phyloP scores from a whole-genome alignment of 1,139 yeast genomes.

The Pichia norvegensis region DNA sequence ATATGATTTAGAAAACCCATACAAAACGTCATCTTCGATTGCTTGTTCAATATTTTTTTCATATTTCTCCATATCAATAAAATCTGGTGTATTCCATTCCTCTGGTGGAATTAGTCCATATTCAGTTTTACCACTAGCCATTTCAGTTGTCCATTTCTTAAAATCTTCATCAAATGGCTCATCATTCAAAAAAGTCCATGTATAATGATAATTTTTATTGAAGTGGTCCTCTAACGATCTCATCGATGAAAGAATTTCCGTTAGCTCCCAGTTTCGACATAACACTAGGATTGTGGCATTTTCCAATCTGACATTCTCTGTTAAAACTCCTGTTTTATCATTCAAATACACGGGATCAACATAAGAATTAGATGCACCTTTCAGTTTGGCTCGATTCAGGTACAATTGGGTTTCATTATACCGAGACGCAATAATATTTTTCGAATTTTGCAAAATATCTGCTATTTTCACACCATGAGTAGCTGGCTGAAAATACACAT shows the following conservation, averaged over 20 bases:
- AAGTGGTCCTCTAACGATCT: constrained; percentile 58
- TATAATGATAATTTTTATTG: constrained; percentile 59
- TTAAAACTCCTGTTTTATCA: constrained; percentile 14
- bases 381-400: constrained; percentile 18
- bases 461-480: background rate
- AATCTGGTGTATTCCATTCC: constrained; percentile 62
- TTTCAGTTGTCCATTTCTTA: constrained; percentile 56
- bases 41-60: constrained; percentile 46
- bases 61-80: constrained; percentile 38
- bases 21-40: constrained; percentile 55
- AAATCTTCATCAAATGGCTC: constrained; percentile 67
- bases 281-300: constrained; percentile 67
- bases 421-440: constrained; percentile 4
- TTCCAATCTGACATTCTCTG: constrained; percentile 27
- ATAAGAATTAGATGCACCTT: constrained; percentile 28
- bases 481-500: background rate
- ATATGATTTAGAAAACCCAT: constrained; percentile 72
- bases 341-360: constrained; percentile 10
- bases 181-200: constrained; percentile 88
- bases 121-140: constrained; percentile 77
- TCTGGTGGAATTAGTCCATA: constrained; percentile 59
- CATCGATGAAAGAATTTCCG: constrained; percentile 42
- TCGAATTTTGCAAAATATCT: constrained; percentile 12
- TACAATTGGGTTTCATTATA: constrained; percentile 12
- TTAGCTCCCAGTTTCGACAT: constrained; percentile 48